Evolutionary conservation across 1,284 basidiomycete species (phyloP).

Genomic region (Malassezia furfur): DNA sequence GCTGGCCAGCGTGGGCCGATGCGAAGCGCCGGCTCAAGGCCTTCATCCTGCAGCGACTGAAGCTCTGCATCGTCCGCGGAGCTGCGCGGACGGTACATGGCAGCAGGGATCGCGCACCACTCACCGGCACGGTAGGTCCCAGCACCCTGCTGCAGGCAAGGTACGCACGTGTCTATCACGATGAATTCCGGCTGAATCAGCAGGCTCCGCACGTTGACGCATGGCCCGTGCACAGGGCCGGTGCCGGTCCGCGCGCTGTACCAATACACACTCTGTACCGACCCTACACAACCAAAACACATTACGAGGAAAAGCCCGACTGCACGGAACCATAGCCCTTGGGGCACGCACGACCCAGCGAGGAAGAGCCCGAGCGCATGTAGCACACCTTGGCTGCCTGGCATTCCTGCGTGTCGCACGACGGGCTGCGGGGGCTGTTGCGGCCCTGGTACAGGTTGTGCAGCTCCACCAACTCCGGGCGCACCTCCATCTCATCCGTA

Average conservation of each 20-base stretch:
- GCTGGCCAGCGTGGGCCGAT: not conserved
- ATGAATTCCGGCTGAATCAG: too few relatives aligned
- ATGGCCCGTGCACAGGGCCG: too few relatives aligned
- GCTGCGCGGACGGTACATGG: not conserved
- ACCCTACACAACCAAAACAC: too few relatives aligned
- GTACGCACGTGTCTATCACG: too few relatives aligned
- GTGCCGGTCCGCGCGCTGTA: too few relatives aligned
- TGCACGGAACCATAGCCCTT: slow-evolving; percentile 64
- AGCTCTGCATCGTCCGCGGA: not conserved
- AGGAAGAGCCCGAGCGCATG: slow-evolving; percentile 60
- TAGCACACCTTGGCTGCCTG: slow-evolving; percentile 67
- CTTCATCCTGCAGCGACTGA: not conserved
- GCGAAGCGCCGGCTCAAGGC: not conserved
- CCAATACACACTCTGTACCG: too few relatives aligned
- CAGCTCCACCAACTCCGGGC: slow-evolving; percentile 58
- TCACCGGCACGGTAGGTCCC: too few relatives aligned
- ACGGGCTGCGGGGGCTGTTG: slow-evolving; percentile 53
- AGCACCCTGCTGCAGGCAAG: too few relatives aligned
- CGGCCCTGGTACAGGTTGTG: slow-evolving; percentile 68
- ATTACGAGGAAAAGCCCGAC: not conserved
- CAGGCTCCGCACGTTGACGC: too few relatives aligned
- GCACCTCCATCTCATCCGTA: slow-evolving; percentile 62
- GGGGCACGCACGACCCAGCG: slow-evolving; percentile 57
- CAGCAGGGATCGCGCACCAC: too few relatives aligned
- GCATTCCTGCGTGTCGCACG: slow-evolving; percentile 59